Percentiles rank a stretch among this genome's conserved stretches.
Evolutionary conservation across 306 rosid species (phyloP).

Genomic region (Ormosia semicastrata): DNA sequence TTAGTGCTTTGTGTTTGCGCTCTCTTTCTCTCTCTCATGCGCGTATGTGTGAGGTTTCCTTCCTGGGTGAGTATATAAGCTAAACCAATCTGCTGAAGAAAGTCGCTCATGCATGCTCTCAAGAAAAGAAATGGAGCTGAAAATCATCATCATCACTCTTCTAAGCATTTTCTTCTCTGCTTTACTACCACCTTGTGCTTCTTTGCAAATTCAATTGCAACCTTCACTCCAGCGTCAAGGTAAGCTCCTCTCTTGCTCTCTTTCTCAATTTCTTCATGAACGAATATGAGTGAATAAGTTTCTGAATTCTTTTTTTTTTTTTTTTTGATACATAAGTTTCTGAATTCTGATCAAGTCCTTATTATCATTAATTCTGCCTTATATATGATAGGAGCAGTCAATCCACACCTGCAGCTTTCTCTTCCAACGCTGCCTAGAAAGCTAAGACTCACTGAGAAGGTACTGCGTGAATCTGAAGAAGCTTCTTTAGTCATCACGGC

Average conservation of each 20-base stretch:
- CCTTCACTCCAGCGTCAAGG: slow-evolving; percentile 39
- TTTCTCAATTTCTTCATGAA: not conserved
- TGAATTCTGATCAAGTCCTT: not conserved
- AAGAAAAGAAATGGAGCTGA: slow-evolving; percentile 28
- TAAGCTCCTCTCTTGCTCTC: not conserved
- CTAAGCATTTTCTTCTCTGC: slow-evolving; percentile 37
- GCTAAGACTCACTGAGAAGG: slow-evolving; percentile 47
- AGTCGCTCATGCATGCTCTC: slow-evolving; percentile 18
- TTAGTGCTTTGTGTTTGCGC: slow-evolving; percentile 60
- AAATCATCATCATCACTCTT: slow-evolving; percentile 33
- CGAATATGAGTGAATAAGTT: not conserved
- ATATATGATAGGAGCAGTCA: slow-evolving; percentile 16
- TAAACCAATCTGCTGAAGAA: slow-evolving; percentile 26
- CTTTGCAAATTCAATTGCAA: slow-evolving; percentile 38
- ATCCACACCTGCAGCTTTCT: slow-evolving; percentile 30
- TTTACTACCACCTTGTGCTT: slow-evolving; percentile 40
- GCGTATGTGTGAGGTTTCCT: not conserved
- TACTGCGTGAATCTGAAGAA: slow-evolving; percentile 25
- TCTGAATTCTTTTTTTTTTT: not conserved
- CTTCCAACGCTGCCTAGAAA: slow-evolving; percentile 54
- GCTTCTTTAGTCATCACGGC: not conserved
- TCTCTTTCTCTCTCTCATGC: slow-evolving; percentile 11
- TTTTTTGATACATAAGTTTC: not conserved
- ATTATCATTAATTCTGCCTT: not conserved
- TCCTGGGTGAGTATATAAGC: slow-evolving; percentile 35